Conservation (phyloP, 306 rosid genomes). For the Ormosia emarginata region DNA sequence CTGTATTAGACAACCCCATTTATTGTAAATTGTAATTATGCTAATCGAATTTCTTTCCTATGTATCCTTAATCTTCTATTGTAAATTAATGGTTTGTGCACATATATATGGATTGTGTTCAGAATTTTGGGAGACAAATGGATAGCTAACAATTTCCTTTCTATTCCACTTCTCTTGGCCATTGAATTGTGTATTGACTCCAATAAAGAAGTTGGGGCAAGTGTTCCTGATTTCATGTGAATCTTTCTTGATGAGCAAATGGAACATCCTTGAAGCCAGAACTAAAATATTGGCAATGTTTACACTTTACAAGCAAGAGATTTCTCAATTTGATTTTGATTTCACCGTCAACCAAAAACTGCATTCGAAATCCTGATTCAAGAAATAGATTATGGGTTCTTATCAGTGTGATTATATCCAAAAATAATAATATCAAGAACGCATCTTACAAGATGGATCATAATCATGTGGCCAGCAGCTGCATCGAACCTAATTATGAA, state of each 20-base stretch:
- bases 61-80: not conserved
- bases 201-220: too few relatives aligned
- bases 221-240: not conserved
- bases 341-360: not conserved
- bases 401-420: not conserved
- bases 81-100: not conserved
- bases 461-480: not conserved
- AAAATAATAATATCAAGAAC: not conserved
- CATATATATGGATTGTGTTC: not conserved
- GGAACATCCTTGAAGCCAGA: not conserved
- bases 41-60: constrained; percentile 4
- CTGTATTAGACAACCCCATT: not conserved
- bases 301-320: not conserved
- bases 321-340: not conserved
- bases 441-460: not conserved
- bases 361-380: not conserved
- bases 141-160: not conserved
- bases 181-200: not conserved
- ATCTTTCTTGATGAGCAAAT: constrained; percentile 1
- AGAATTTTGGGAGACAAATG: not conserved
- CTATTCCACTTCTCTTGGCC: not conserved
- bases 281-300: not conserved
- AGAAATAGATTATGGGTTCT: not conserved
- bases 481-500: not conserved
- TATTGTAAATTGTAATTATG: constrained; percentile 6